Evolutionary conservation across 139 green algal species (phyloP).

Genomic region (Chlamydomonas applanata): DNA sequence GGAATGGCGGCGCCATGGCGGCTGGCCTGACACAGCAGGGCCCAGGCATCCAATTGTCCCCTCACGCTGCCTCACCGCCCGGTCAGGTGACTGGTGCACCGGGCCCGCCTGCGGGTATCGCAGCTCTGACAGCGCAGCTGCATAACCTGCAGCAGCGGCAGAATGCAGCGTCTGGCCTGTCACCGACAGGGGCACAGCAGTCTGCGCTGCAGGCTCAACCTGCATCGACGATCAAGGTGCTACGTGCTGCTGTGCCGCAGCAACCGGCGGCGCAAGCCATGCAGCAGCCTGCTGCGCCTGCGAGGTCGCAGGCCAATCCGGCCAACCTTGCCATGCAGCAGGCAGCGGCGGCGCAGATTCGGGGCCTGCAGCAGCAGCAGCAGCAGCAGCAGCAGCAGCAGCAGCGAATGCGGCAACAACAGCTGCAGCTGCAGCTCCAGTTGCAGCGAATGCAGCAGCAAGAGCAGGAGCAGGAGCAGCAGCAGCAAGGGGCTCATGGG

Average conservation of each 20-base stretch:
- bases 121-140: neutral
- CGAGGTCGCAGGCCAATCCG: neutral
- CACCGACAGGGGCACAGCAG: neutral
- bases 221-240: neutral
- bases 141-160: neutral
- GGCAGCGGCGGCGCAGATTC: neutral
- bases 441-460: neutral
- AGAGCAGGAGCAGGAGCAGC: neutral
- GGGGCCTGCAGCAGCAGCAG: neutral
- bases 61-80: neutral
- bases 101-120: neutral
- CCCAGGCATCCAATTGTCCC: neutral
- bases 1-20: neutral
- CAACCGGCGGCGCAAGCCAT: neutral
- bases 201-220: neutral
- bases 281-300: neutral
- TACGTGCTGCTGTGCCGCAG: neutral
- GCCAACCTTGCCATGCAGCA: neutral
- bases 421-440: slow-evolving; percentile 7
- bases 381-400: slow-evolving; percentile 10
- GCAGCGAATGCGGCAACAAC: neutral
- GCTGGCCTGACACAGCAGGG: neutral
- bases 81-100: neutral
- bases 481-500: neutral
- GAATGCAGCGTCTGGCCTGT: no score